phyloP scores from a whole-genome alignment of 1,284 basidiomycete genomes.

The Trichosporon sp. region DNA sequence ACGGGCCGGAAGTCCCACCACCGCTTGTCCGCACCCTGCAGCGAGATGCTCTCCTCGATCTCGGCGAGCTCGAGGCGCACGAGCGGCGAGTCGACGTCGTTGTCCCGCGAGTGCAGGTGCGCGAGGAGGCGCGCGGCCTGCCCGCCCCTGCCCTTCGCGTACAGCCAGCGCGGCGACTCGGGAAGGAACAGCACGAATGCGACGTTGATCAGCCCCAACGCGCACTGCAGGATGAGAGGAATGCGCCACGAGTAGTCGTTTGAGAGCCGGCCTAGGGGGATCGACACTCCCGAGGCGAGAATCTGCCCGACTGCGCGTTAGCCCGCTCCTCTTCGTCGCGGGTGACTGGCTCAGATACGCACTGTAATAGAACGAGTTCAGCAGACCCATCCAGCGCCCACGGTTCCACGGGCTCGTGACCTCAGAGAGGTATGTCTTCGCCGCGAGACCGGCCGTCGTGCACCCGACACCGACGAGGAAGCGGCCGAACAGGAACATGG shows the following conservation, averaged over 20 bases:
- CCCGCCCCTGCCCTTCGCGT: constrained; percentile 21
- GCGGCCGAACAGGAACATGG: constrained; percentile 56
- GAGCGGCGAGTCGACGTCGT: constrained; percentile 55
- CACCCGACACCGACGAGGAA: constrained; percentile 52
- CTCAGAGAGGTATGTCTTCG: constrained; percentile 56
- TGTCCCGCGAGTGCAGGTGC: constrained; percentile 53
- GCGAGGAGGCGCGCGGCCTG: constrained; percentile 23
- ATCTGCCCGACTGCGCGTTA: constrained; percentile 53
- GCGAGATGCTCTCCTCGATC: constrained; percentile 54
- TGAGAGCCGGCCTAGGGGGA: constrained; percentile 53
- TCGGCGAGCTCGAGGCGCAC: constrained; percentile 57
- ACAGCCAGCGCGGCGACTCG: constrained; percentile 54
- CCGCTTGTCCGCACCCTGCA: constrained; percentile 32
- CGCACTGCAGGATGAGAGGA: constrained; percentile 54
- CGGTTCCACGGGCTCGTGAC: constrained; percentile 55
- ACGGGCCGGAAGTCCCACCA: constrained; percentile 60
- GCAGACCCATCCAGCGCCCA: constrained; percentile 56
- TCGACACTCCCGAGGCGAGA: constrained; percentile 55
- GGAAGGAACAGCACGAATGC: constrained; percentile 49
- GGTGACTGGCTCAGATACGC: neutral
- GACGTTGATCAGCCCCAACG: constrained; percentile 54
- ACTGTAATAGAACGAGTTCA: constrained; percentile 52
- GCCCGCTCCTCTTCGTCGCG: neutral
- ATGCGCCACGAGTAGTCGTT: constrained; percentile 55
- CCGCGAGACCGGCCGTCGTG: constrained; percentile 53